These are phyloP conservation scores for Eucalyptus guilfoylei DNA, from an alignment of 345 rosid species.

Conservation along the genomic window DNA sequence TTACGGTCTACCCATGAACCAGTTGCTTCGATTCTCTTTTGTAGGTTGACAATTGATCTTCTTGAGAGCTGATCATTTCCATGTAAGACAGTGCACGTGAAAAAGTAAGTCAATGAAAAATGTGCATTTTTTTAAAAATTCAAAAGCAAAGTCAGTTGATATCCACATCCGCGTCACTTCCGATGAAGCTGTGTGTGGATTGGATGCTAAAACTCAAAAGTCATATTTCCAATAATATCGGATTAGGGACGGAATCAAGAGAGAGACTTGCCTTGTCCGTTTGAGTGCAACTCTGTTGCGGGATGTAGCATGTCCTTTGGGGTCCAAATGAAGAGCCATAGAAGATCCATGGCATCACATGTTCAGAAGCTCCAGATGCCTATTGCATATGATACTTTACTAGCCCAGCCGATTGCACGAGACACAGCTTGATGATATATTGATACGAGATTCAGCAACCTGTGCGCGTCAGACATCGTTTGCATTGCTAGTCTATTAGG, in stretches of 20 bases:
- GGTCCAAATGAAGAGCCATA: background rate
- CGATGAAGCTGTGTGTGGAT: background rate
- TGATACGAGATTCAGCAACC: background rate
- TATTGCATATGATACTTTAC: background rate
- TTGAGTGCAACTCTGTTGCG: background rate
- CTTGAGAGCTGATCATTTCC: background rate
- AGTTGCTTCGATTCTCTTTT: background rate
- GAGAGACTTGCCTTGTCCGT: background rate
- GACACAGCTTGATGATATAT: background rate
- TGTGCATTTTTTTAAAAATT: background rate
- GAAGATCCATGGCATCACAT: background rate
- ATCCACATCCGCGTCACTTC: background rate
- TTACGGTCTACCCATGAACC: background rate
- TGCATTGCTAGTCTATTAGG: background rate
- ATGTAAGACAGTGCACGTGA: background rate
- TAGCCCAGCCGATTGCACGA: background rate
- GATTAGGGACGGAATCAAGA: background rate
- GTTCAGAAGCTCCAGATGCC: background rate
- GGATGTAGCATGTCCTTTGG: background rate
- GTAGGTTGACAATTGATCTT: background rate
- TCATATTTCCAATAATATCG: background rate
- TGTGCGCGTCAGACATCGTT: background rate
- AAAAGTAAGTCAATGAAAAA: background rate
- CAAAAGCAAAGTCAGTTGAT: background rate
- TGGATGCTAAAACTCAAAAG: background rate